Base-by-base conservation (phyloP, 805 yeast species). In the Teunomyces barrocoloradensis region DNA sequence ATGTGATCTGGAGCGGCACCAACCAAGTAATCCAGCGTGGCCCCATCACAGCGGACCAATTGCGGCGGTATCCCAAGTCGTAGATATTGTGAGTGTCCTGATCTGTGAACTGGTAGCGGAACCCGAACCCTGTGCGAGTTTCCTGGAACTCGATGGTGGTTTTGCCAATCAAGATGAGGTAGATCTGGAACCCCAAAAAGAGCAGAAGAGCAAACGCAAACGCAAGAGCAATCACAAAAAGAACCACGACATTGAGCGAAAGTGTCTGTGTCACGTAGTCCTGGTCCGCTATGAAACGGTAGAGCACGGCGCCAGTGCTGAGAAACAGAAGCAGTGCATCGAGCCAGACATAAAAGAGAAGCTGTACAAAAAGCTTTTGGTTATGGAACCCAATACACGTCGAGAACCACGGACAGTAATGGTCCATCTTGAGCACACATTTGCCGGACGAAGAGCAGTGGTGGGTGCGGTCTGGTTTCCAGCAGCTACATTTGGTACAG, bases 381-480 rank as follows among this genome's bases (percentile, higher is more conserved):
- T 92, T 92, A 25, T 69, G 69, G 65, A 80, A 85, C 0, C 98
- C 98, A 48, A 92, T 79, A 64, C 97, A 91, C 4, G 81, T 74
- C 1, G 96, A 84, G 64, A 90, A 89, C 98, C 98, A 92, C 0
- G 97, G 97, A 53, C 85, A 80, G 59, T 80, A 82, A 53, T 80
- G 85, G 61, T 80, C 84, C 84, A 80, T 80, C 38, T 69, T 56
- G 35, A 80, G 58, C 2, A 78, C 61, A 59, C 85, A 80, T 46
- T 53, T 61, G 2, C 67, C 65, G 47, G 82, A 77, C 12, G 74
- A 53, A 1, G 81, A 74, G 57, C 85, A 80, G 59, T 80, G 85
- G 55, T 80, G 85, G 45, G 79, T 68, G 49, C 85, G 59, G 57
- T 80, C 85, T 0, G 85, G 85, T 56, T 79, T 80, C 84, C 84